Conservation (phyloP, 1,284 basidiomycete species). For the Ceratobasidium sp. region DNA sequence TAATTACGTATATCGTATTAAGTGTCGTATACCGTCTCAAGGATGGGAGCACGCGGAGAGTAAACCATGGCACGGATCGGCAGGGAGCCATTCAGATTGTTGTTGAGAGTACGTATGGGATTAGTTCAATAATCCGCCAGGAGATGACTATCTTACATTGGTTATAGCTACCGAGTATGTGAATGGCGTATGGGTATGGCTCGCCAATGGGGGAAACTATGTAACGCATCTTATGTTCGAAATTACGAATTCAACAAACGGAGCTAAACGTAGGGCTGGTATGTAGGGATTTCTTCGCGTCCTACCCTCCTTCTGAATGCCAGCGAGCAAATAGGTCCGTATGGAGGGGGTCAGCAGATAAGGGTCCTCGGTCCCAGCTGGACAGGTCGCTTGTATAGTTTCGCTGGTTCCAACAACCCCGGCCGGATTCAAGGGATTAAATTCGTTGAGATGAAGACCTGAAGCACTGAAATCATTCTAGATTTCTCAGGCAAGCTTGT, state of each 20-base stretch:
- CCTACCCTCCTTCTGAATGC: no score
- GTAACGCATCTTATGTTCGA: neutral
- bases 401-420: neutral
- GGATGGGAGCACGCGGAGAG: no score
- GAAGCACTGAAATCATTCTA: neutral
- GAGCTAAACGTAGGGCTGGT: slow-evolving; percentile 3
- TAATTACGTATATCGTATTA: no score
- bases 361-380: neutral
- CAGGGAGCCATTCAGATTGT: no score
- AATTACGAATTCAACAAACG: slow-evolving; percentile 5
- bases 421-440: neutral
- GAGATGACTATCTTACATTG: no score
- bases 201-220: no score
- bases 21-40: no score
- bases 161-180: slow-evolving; percentile 16
- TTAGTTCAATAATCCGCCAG: no score
- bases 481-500: neutral
- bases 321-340: neutral
- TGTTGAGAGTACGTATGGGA: no score
- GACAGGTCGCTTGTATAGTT: neutral
- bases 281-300: no score
- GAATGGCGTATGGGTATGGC: neutral
- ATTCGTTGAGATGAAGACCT: neutral
- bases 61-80: no score
- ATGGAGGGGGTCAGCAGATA: neutral